Evolutionary conservation across 2,329 filamentous ascomycete species (phyloP), one percentile per base, ranked within the genome.

Genomic region (Fusarium albosuccineum): DNA sequence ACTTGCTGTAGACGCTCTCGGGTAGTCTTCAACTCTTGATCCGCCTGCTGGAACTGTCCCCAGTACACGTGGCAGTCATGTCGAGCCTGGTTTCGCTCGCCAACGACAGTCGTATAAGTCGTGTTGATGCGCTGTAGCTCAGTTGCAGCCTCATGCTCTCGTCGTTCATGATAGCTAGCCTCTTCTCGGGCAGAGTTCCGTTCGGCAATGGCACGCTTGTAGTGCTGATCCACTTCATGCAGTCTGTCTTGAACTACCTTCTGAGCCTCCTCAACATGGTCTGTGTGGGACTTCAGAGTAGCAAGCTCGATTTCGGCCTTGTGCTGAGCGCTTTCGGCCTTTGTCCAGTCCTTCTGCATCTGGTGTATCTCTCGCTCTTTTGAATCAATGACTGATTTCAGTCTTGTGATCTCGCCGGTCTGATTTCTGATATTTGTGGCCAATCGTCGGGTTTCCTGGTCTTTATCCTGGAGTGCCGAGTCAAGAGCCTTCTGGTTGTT

Each of bases 181-280:
- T 54, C 40, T 6, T 54, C n/a, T 29, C 33, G 51, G 11, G 51
- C 51, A 44, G 40, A 14, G 40, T 37, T 45, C 34, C 51, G 16
- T 16, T 54, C 51, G 5, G n/a, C 30, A 7, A 45, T 22, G 40
- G 40, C 29, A 1, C 14, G 30, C 16, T 34, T 26, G 40, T 36
- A 34, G 9, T 57, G n/a, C 17, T 30, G 26, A 17, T 57, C 29
- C 13, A 10, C 14, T 9, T 54, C 51, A 10, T 36, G 29, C 5
- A 54, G 29, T n/a, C 26, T 54, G 6, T 17, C 30, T 9, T 45
- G 17, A 13, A 17, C 22, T 14, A 29, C 41, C 7, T 45, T 45
- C 2, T 33, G 9, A 37, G 51, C 16, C 14, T 44, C 39, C n/a
- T 44, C 13, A 7, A 29, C 11, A 13, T 22, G 22, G 9, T 14